Evolutionary conservation across 179 eudicot genomes (phyloP), one percentile per base, ranked within the genome.

Genomic region (Actinidia chinensis): DNA sequence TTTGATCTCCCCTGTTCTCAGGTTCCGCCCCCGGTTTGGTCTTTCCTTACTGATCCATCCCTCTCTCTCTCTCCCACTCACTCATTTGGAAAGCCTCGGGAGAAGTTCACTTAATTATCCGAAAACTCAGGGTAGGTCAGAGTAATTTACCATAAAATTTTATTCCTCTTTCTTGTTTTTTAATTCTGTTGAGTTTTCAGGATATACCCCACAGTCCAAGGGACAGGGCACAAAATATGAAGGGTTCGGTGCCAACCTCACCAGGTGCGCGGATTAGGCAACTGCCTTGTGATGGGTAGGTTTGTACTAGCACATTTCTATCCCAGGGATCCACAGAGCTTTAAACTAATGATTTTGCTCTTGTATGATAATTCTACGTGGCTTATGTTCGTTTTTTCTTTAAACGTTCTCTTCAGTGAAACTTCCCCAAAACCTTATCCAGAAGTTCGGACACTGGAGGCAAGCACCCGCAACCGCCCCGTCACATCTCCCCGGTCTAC

Each of bases 401-500:
- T 11, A 7, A 50, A 63, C 25, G 48, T 23, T 43, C 43, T 43
- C 17, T 82, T 63, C 84, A 86, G 90, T 71, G 81, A 86, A 78
- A 83, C 81, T 71, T 81, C 81, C 33, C 82, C 50, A 68, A 80
- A 56, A 20, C 63, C 87, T 85, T 78, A 79, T 83, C 79, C 83
- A 58, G 86, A 83, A 71, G 79, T 61, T 65, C 84, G 23, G 86
- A 83, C 46, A 48, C 14, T 74, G 73, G 74, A 25, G 54, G 25
- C n/a, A n/a, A n/a, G n/a, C n/a, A n/a, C n/a, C n/a, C n/a, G n/a
- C n/a, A n/a, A 78, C 74, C 69, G 64, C 60, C 82, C 17, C 79
- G 52, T 10, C 88, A 75, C 61, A n/a, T 88, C 90, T 23, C 87
- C 90, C 28, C 82, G 79, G 74, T 90, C 90, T 23, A 84, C 84